phyloP scores from a whole-genome alignment of 2,329 filamentous ascomycete species.

The Trichoderma semiorbis region DNA sequence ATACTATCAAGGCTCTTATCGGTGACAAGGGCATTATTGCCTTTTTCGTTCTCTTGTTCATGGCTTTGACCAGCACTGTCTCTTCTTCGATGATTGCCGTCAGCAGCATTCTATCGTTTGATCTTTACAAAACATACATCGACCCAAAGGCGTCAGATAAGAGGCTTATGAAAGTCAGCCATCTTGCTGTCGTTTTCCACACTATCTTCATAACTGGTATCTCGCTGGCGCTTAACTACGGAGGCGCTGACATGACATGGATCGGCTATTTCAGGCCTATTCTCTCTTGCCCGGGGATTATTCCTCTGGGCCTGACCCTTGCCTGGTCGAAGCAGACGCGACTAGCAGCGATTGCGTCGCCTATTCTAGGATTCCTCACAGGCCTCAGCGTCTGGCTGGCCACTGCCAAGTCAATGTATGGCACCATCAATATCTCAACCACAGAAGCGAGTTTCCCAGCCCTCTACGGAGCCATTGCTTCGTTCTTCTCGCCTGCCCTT shows the following conservation, averaged over 20 bases:
- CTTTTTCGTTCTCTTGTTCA: constrained; percentile 16
- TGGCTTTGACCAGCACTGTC: constrained; percentile 12
- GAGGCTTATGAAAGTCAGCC: constrained; percentile 10
- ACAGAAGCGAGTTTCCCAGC: constrained; percentile 10
- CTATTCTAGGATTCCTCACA: constrained; percentile 4
- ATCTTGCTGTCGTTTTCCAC: constrained; percentile 8
- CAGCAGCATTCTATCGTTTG: constrained; percentile 15
- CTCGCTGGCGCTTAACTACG: constrained; percentile 15
- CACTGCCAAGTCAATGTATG: constrained; percentile 10
- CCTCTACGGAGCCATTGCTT: constrained; percentile 10
- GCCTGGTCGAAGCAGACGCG: constrained; percentile 14
- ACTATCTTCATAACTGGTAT: constrained; percentile 15
- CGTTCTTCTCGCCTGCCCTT: constrained; percentile 11
- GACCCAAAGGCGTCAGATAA: constrained; percentile 13
- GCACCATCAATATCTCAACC: constrained; percentile 6
- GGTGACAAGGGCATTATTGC: constrained; percentile 12
- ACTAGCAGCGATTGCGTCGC: constrained; percentile 5
- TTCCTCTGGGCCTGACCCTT: constrained; percentile 9
- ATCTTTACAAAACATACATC: constrained; percentile 15
- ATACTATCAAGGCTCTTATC: constrained; percentile 13
- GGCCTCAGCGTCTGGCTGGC: constrained; percentile 12
- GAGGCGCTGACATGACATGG: constrained; percentile 15
- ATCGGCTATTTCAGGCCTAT: constrained; percentile 17
- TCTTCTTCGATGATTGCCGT: constrained; percentile 17
- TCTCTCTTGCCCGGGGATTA: constrained; percentile 15